Percentiles rank a stretch among this genome's conserved stretches.
These are phyloP conservation scores for Bimuria novae-zelandiae DNA, from an alignment of 2,329 filamentous ascomycete genomes.

Conservation along the genomic window DNA sequence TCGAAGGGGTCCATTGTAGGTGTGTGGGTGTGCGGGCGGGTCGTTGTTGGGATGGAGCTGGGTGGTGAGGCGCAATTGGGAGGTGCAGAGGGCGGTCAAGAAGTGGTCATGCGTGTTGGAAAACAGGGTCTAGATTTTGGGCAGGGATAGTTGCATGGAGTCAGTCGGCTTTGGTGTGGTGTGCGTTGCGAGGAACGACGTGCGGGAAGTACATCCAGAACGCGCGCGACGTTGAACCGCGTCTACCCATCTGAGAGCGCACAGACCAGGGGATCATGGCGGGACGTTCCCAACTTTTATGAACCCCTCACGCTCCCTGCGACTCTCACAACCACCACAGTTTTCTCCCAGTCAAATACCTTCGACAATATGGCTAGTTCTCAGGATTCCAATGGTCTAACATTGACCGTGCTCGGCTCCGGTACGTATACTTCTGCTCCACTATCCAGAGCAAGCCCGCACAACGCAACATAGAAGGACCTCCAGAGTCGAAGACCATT, in stretches of 20 bases:
- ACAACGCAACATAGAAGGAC: background rate
- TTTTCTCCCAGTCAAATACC: background rate
- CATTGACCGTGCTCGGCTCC: slow-evolving; percentile 80
- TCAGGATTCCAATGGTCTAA: slow-evolving; percentile 56
- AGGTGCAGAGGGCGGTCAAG: background rate
- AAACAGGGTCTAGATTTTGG: background rate
- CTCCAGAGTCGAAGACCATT: background rate
- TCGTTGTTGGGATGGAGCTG: too few species aligned
- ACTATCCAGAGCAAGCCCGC: slow-evolving; percentile 10
- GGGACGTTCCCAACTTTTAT: background rate
- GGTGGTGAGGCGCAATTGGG: background rate
- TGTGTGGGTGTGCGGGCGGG: too few species aligned
- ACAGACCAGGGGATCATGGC: background rate
- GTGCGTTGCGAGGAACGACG: background rate
- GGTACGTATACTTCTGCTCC: slow-evolving; percentile 62
- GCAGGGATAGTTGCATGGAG: background rate
- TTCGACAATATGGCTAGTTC: slow-evolving; percentile 34
- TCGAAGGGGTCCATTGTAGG: slow-evolving; percentile 84
- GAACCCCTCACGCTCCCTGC: background rate
- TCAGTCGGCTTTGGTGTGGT: background rate
- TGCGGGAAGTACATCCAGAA: background rate
- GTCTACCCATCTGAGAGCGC: slow-evolving; percentile 3
- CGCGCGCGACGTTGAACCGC: background rate
- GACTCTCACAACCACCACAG: background rate
- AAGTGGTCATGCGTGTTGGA: background rate